A percentile compares a stretch with the other conserved stretches of the same genome.
Conservation (phyloP, 2,329 filamentous ascomycete species). For the Phoma sp. region DNA sequence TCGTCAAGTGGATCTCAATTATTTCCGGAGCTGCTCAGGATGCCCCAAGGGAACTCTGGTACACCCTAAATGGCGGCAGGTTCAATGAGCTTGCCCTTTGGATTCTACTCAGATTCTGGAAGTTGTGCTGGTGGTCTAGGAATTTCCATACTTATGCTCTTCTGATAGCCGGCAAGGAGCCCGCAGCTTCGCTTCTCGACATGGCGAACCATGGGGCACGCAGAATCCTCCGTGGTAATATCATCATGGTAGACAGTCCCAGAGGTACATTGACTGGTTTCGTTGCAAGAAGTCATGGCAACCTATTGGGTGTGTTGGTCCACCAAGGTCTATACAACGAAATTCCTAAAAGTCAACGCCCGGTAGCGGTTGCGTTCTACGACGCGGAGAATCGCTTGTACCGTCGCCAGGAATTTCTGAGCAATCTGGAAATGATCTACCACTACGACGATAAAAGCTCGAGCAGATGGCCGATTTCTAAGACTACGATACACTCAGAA, state of each 20-base stretch:
- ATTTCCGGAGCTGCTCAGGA: too few species aligned
- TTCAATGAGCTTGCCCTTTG: too few species aligned
- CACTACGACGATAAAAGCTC: not conserved
- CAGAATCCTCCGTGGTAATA: not conserved
- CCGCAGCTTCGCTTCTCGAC: not conserved
- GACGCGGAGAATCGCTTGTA: not conserved
- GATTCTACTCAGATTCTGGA: not conserved
- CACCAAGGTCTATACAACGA: not conserved
- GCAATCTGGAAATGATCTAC: not conserved
- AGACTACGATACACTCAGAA: not conserved
- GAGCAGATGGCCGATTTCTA: not conserved
- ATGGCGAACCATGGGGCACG: not conserved
- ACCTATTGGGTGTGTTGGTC: not conserved
- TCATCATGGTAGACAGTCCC: not conserved
- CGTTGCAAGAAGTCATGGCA: not conserved
- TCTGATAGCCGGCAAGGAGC: not conserved
- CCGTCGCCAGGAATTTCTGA: not conserved
- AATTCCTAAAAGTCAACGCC: too few species aligned
- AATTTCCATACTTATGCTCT: not conserved
- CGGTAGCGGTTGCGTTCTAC: not conserved
- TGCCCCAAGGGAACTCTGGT: too few species aligned
- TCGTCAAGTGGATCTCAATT: too few species aligned
- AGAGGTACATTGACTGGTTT: not conserved
- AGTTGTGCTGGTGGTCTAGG: not conserved
- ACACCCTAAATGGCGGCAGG: too few species aligned